These are phyloP conservation scores for Trametopsis cervina DNA, from an alignment of 768 basidiomycete genomes.

Conservation along the genomic window DNA sequence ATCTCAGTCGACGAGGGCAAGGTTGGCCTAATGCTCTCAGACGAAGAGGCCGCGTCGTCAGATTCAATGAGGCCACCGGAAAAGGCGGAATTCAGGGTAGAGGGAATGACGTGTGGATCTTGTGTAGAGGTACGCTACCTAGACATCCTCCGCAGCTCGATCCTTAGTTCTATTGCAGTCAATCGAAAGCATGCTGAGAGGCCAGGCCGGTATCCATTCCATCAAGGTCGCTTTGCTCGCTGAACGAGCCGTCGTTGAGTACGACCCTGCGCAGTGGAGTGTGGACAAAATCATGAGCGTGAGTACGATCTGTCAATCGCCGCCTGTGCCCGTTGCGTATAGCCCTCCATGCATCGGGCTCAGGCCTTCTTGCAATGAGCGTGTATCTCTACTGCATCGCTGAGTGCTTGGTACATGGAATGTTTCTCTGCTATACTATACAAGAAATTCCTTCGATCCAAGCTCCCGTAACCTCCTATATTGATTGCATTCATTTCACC, in stretches of 20 bases:
- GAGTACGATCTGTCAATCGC: conserved; percentile 22
- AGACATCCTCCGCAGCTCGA: neutral
- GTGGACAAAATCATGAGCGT: conserved; percentile 73
- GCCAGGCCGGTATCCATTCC: conserved; percentile 83
- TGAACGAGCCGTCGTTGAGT: conserved; percentile 88
- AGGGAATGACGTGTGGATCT: conserved; percentile 87
- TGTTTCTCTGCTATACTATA: neutral
- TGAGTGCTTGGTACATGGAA: neutral
- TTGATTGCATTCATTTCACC: conserved; percentile 5
- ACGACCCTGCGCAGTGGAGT: conserved; percentile 77
- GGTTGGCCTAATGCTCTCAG: conserved; percentile 22
- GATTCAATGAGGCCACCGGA: conserved; percentile 26
- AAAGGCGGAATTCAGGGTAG: conserved; percentile 73
- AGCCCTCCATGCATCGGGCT: neutral
- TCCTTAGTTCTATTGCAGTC: conserved; percentile 36
- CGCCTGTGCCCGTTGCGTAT: neutral
- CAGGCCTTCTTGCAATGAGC: neutral
- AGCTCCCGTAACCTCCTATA: neutral
- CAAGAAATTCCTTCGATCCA: neutral
- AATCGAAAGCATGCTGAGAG: conserved; percentile 78
- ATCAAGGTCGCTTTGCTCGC: conserved; percentile 96
- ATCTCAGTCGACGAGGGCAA: conserved; percentile 16
- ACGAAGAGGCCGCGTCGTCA: conserved; percentile 25
- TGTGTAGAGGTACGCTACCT: conserved; percentile 71
- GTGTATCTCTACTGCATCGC: neutral